Conservation (phyloP, 306 rosid species). For the Dryas alaskensis region DNA sequence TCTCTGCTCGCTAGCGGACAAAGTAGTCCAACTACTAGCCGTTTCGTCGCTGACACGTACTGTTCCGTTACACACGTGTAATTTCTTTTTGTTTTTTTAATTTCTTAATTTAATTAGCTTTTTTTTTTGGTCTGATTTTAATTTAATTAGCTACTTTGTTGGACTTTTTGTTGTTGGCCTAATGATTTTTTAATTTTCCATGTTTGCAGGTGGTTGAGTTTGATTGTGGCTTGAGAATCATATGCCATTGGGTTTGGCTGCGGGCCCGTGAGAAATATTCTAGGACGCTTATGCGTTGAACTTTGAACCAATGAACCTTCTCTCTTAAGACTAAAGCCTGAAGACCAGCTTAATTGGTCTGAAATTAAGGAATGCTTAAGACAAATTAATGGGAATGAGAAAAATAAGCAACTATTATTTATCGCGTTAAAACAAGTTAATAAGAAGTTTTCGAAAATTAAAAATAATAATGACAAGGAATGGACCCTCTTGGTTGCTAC, state of each 20-base stretch:
- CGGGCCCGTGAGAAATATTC: background rate
- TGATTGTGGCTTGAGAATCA: no score
- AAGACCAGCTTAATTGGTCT: background rate
- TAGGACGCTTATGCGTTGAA: background rate
- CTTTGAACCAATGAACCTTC: background rate
- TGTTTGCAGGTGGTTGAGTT: no score
- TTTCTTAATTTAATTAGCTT: background rate
- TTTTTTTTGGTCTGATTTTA: no score
- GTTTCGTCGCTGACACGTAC: slow-evolving; percentile 2
- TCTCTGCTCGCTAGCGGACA: background rate
- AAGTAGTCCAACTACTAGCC: background rate
- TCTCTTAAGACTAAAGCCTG: background rate
- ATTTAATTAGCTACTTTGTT: no score
- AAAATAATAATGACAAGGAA: no score
- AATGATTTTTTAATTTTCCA: no score
- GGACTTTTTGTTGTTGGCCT: no score
- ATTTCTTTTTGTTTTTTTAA: background rate
- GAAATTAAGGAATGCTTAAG: background rate
- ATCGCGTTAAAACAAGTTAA: background rate
- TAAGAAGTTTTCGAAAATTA: no score
- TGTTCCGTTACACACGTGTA: slow-evolving; percentile 8
- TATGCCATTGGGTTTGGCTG: no score
- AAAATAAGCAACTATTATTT: background rate
- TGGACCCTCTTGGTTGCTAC: no score
- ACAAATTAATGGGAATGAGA: background rate